Evolutionary conservation across 169 alveolate species (phyloP).

Genomic region (Cryptosporidium ryanae): DNA sequence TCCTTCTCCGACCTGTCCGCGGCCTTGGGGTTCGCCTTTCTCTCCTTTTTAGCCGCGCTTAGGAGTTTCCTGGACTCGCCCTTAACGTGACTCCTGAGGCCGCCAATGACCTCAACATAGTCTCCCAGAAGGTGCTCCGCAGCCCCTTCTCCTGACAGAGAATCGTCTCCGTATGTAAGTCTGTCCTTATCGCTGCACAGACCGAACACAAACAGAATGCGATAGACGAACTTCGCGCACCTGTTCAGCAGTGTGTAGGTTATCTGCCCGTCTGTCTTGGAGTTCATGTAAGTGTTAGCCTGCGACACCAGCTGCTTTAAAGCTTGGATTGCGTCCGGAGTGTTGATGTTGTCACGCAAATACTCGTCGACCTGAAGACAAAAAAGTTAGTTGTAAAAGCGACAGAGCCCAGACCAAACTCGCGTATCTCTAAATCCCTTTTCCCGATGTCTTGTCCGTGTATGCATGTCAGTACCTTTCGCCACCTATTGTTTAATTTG

Average conservation of each 20-base stretch:
- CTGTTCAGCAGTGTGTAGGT: conserved; percentile 75
- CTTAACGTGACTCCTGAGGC: conserved; percentile 76
- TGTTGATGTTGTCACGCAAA: conserved; percentile 89
- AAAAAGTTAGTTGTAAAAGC: not conserved
- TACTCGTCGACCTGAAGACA: conserved; percentile 83
- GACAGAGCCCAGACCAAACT: not conserved
- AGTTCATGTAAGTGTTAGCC: conserved; percentile 80
- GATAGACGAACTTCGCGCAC: conserved; percentile 76
- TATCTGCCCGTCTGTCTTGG: conserved; percentile 65
- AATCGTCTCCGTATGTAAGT: conserved; percentile 59
- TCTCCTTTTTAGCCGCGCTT: conserved; percentile 77
- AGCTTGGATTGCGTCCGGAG: conserved; percentile 86
- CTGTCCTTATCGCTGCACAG: conserved; percentile 76
- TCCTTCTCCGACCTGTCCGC: conserved; percentile 62
- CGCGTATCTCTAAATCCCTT: not conserved
- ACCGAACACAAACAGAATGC: conserved; percentile 81
- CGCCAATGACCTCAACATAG: conserved; percentile 76
- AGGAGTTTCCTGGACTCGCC: conserved; percentile 77
- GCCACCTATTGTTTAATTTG: too few species aligned
- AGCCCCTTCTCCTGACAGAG: conserved; percentile 6
- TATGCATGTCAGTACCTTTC: not conserved
- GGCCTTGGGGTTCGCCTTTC: conserved; percentile 76
- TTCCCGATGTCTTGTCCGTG: not conserved
- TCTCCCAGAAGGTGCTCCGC: conserved; percentile 68
- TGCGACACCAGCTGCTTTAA: conserved; percentile 81